Conservation (phyloP, 495 filamentous ascomycete genomes). For the Letharia columbiana region DNA sequence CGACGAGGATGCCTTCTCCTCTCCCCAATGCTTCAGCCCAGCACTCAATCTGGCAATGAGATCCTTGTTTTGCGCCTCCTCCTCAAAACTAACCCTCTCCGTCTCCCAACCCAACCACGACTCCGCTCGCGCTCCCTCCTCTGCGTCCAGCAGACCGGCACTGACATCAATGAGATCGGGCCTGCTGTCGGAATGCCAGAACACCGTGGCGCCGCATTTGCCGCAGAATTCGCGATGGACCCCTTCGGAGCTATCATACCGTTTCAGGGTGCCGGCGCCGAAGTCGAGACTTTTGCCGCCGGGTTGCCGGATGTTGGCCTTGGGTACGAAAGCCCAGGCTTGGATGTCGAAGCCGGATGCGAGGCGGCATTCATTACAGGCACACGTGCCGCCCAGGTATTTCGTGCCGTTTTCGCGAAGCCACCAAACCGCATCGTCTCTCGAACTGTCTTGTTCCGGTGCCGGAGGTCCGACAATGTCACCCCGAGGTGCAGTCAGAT, state of each 20-base stretch:
- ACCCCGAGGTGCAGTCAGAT: neutral
- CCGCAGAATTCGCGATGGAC: constrained; percentile 46
- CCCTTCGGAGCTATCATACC: constrained; percentile 37
- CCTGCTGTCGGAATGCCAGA: constrained; percentile 38
- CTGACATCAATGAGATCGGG: constrained; percentile 43
- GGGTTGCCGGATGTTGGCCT: constrained; percentile 21
- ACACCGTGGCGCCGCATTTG: constrained; percentile 44
- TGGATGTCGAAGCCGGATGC: constrained; percentile 38
- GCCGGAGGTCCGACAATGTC: constrained; percentile 26
- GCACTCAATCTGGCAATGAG: constrained; percentile 29
- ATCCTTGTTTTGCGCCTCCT: constrained; percentile 31
- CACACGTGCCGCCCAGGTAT: constrained; percentile 35
- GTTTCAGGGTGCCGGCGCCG: constrained; percentile 38
- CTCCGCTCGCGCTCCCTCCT: constrained; percentile 43
- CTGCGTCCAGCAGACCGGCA: constrained; percentile 40
- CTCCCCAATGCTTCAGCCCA: constrained; percentile 30
- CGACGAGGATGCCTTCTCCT: neutral
- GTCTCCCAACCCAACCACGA: constrained; percentile 35
- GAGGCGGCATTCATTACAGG: constrained; percentile 46
- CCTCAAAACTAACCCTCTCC: constrained; percentile 27
- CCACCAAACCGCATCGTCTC: constrained; percentile 32
- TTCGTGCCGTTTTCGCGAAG: constrained; percentile 36
- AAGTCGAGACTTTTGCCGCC: constrained; percentile 28
- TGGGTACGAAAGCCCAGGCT: constrained; percentile 38
- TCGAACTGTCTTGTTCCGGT: constrained; percentile 12